Percentiles rank a stretch among this genome's conserved stretches.
Evolutionary conservation across 495 filamentous ascomycete species (phyloP).

Genomic region (Hypoxylon subgilvum): DNA sequence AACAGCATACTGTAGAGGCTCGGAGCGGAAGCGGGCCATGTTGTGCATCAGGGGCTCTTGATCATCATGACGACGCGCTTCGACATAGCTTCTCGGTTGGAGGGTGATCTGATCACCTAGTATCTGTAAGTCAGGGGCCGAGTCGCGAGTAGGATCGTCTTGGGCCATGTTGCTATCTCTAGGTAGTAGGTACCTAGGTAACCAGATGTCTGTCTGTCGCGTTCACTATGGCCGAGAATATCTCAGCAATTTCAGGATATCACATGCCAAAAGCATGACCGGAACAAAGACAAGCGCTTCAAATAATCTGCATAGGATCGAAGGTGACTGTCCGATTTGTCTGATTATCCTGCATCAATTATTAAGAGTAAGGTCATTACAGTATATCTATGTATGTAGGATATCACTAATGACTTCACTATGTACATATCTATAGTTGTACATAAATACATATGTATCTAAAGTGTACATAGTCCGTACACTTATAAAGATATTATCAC

Average conservation of each 20-base stretch:
- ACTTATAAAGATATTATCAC: not conserved
- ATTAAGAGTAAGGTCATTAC: too few species aligned
- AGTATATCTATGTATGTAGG: too few species aligned
- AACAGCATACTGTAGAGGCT: conserved; percentile 57
- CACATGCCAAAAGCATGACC: conserved; percentile 24
- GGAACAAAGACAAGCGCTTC: not conserved
- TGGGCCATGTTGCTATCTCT: conserved; percentile 42
- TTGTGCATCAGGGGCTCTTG: conserved; percentile 79
- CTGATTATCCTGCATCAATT: too few species aligned
- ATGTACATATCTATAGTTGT: not conserved
- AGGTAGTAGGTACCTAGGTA: conserved; percentile 9
- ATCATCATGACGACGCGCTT: conserved; percentile 53
- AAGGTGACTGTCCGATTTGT: too few species aligned
- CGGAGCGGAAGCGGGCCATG: conserved; percentile 75
- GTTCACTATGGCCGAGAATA: conserved; percentile 22
- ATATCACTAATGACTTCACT: not conserved
- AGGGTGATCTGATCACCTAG: conserved; percentile 78
- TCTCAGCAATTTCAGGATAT: conserved; percentile 21
- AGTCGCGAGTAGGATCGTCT: conserved; percentile 49
- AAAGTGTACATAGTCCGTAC: too few species aligned
- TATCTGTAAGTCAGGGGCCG: conserved; percentile 84
- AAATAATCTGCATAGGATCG: not conserved
- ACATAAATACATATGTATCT: too few species aligned
- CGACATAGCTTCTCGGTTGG: conserved; percentile 76
- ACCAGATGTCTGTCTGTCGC: not conserved